phyloP scores from a whole-genome alignment of 441 rosid species.

The Erodium moschatum region DNA sequence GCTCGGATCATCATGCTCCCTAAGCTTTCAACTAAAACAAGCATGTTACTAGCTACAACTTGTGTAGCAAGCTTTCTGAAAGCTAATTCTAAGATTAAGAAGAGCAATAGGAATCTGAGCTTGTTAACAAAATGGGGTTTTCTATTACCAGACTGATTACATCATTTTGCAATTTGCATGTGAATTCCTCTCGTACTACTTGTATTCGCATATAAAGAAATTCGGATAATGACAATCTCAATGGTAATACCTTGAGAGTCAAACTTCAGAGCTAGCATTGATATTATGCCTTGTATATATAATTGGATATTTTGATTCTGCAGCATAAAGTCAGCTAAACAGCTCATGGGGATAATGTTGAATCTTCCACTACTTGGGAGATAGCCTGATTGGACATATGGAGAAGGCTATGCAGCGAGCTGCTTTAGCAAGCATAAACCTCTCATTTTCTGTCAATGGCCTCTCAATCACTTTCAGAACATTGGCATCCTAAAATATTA shows the following conservation, averaged over 20 bases:
- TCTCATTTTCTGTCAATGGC: conserved; percentile 78
- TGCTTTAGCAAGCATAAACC: conserved; percentile 83
- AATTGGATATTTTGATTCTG: background rate
- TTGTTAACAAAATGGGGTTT: background rate
- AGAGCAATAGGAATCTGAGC: background rate
- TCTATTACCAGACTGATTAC: background rate
- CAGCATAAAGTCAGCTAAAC: background rate
- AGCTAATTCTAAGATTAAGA: background rate
- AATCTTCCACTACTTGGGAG: conserved; percentile 45
- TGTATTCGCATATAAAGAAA: background rate
- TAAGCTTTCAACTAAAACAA: background rate
- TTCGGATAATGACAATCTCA: background rate
- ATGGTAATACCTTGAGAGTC: background rate
- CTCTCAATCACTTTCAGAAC: conserved; percentile 80
- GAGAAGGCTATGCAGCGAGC: conserved; percentile 89
- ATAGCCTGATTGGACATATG: conserved; percentile 67
- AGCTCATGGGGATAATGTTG: background rate
- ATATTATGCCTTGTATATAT: background rate
- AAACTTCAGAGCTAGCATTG: background rate
- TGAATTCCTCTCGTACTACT: background rate
- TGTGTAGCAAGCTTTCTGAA: background rate
- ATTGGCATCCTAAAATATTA: conserved; percentile 60
- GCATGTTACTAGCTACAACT: background rate
- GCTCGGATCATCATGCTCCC: background rate
- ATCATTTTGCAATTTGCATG: background rate